Evolutionary conservation across 768 basidiomycete species (phyloP), one percentile per base, ranked within the genome.

Genomic region (Postia placenta): DNA sequence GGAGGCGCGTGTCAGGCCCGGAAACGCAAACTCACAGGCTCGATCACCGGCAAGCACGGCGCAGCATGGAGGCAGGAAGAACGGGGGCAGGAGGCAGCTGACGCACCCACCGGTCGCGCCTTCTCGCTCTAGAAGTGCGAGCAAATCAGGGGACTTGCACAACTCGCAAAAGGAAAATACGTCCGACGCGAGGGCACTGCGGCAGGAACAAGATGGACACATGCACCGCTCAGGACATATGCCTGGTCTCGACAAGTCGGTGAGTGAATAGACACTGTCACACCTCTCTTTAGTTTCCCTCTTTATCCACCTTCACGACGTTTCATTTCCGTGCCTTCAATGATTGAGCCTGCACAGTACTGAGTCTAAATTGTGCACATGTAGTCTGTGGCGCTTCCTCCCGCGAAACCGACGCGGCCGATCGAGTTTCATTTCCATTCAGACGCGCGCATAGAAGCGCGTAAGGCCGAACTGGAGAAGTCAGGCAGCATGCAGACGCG

Each of bases 371-470:
- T 26, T 44, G 42, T 17, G 23, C 20, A 7, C n/a, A 36, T 35
- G 3, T 45, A 56, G 54, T 12, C 50, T n/a, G 20, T 47, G 22
- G 45, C 45, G 48, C 49, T 51, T 47, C 50, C 47, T 42, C 50
- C 56, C 48, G 57, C 61, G 57, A 62, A 62, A 40, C 50, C 56
- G 39, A 64, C 61, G 23, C 50, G 70, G 54, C 73, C 76, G 48
- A 63, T 69, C 36, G 78, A 66, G 56, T 81, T 81, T 67, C 73
- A 69, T 45, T 81, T 82, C 59, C 70, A 69, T 17, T 60, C 75
- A 7, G 76, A 80, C 30, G 69, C 69, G 28, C 74, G 76, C 50
- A 54, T 76, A 44, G 73, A 75, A 57, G 68, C 68, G 14, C 77
- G 79, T 50, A 75, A 69, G 58, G 58, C 56, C 45, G 67, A 68